Evolutionary conservation across 805 yeast species (phyloP).

Genomic region (Barnettozyma pratensis): DNA sequence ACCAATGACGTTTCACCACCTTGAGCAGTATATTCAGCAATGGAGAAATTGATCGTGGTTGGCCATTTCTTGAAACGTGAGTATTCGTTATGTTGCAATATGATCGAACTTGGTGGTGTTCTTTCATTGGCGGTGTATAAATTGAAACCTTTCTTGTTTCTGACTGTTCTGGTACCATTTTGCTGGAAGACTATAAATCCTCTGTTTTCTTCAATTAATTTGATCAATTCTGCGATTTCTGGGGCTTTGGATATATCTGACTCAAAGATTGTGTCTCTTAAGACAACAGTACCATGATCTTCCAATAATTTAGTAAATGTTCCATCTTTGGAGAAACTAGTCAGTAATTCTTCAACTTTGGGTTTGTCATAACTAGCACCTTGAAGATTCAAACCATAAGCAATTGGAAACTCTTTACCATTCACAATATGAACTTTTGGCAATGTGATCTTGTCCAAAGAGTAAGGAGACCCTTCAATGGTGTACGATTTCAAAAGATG

Average conservation of each 20-base stretch:
- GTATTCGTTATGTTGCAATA: slow-evolving; percentile 32
- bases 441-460: slow-evolving; percentile 6
- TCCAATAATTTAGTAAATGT: slow-evolving; percentile 21
- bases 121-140: slow-evolving; percentile 32
- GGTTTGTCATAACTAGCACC: slow-evolving; percentile 26
- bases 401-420: slow-evolving; percentile 10
- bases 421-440: slow-evolving; percentile 6
- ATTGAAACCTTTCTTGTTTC: slow-evolving; percentile 23
- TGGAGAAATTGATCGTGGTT: slow-evolving; percentile 23
- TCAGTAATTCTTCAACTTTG: not conserved
- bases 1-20: slow-evolving; percentile 33
- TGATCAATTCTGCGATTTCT: slow-evolving; percentile 17
- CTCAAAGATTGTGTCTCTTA: slow-evolving; percentile 19
- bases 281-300: slow-evolving; percentile 28
- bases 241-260: slow-evolving; percentile 19
- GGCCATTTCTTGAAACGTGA: slow-evolving; percentile 29
- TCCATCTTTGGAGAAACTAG: slow-evolving; percentile 17
- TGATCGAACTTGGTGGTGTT: slow-evolving; percentile 14
- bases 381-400: slow-evolving; percentile 3
- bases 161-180: slow-evolving; percentile 26
- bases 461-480: not conserved
- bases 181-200: slow-evolving; percentile 25
- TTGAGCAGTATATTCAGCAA: slow-evolving; percentile 17
- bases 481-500: not conserved
- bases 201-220: slow-evolving; percentile 20